A percentile compares a stretch with the other conserved stretches of the same genome.
Conservation (phyloP, 148 eudicot genomes). For the Diospyros kaki region DNA sequence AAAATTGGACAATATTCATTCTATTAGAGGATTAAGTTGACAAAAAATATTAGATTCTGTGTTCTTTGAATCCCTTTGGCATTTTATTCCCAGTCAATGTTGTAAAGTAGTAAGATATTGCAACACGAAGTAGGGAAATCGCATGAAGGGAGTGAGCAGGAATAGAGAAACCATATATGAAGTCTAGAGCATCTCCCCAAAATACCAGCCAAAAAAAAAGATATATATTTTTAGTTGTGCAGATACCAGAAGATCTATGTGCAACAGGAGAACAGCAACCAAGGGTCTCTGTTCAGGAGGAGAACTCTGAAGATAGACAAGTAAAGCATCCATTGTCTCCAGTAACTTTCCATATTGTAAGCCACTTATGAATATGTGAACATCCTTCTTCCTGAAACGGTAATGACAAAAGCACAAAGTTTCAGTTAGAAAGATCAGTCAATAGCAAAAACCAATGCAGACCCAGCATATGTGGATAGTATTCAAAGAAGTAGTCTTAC, state of each 20-base stretch:
- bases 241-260: conserved; percentile 49
- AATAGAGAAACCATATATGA: neutral
- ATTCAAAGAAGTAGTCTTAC: neutral
- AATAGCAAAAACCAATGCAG: neutral
- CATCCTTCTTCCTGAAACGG: conserved; percentile 41
- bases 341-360: conserved; percentile 24
- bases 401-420: neutral
- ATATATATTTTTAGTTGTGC: neutral
- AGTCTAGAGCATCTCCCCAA: neutral
- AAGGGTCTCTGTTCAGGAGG: conserved; percentile 35
- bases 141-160: neutral
- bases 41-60: neutral
- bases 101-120: neutral
- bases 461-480: neutral
- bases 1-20: neutral
- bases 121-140: neutral
- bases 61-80: too few species aligned
- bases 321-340: conserved; percentile 32
- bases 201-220: neutral
- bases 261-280: conserved; percentile 41
- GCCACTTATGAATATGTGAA: conserved; percentile 29
- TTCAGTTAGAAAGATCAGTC: neutral
- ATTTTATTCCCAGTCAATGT: neutral
- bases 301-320: conserved; percentile 29
- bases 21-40: neutral